A percentile compares a stretch with the other conserved stretches of the same genome.
These are phyloP conservation scores for Erysiphe pulchra DNA, from an alignment of 2,329 filamentous ascomycete genomes.

Conservation along the genomic window DNA sequence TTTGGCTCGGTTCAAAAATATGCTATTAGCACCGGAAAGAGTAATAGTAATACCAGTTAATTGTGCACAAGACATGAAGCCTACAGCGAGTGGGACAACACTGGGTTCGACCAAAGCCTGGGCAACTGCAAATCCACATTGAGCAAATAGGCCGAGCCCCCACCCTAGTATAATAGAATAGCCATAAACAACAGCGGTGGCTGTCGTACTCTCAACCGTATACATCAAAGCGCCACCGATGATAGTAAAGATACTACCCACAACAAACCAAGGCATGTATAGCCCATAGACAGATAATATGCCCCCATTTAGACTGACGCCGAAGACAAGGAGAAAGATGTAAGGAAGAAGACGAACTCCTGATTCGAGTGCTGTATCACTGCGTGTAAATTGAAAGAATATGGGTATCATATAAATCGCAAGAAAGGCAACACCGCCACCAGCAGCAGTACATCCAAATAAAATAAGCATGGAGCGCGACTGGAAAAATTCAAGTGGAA, in stretches of 20 bases:
- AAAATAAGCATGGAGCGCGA: slow-evolving; percentile 15
- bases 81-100: slow-evolving; percentile 14
- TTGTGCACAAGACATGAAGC: slow-evolving; percentile 17
- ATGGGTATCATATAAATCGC: slow-evolving; percentile 19
- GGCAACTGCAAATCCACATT: slow-evolving; percentile 16
- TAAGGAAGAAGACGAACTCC: slow-evolving; percentile 15
- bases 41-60: slow-evolving; percentile 15
- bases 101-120: slow-evolving; percentile 14
- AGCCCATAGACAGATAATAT: slow-evolving; percentile 14
- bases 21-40: slow-evolving; percentile 15
- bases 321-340: slow-evolving; percentile 15
- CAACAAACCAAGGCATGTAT: slow-evolving; percentile 17
- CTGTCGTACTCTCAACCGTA: slow-evolving; percentile 11
- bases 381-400: slow-evolving; percentile 24
- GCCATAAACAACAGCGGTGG: slow-evolving; percentile 12
- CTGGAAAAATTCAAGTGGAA: slow-evolving; percentile 13
- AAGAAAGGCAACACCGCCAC: slow-evolving; percentile 8
- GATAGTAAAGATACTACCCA: slow-evolving; percentile 14
- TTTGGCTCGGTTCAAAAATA: slow-evolving; percentile 16
- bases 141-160: slow-evolving; percentile 16
- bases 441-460: slow-evolving; percentile 14
- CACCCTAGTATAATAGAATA: slow-evolving; percentile 17
- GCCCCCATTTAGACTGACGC: slow-evolving; percentile 13
- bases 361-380: slow-evolving; percentile 20
- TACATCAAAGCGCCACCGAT: slow-evolving; percentile 13